phyloP scores from a whole-genome alignment of 768 basidiomycete species.

The Infundibulicybe gibba region DNA sequence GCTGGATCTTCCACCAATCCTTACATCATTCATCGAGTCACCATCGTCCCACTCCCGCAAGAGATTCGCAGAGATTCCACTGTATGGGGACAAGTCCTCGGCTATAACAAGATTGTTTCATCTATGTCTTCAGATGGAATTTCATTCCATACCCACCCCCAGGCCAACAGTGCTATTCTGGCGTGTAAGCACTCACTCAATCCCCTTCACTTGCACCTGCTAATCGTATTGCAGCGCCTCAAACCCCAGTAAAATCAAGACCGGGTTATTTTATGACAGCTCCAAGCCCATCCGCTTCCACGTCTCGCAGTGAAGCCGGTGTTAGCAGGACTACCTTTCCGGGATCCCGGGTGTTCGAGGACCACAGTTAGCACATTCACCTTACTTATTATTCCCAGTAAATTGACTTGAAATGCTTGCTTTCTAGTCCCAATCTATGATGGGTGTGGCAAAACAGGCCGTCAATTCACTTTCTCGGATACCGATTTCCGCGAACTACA shows the following conservation, averaged over 20 bases:
- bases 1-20: neutral
- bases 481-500: constrained; percentile 1
- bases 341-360: too few relatives aligned
- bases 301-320: too few relatives aligned
- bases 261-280: too few relatives aligned
- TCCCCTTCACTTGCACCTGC: too few relatives aligned
- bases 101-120: neutral
- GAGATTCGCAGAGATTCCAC: constrained; percentile 7
- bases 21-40: neutral
- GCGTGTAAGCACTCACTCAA: too few relatives aligned
- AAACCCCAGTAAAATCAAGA: too few relatives aligned
- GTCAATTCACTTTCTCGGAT: constrained; percentile 5
- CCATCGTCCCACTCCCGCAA: constrained; percentile 4
- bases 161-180: neutral
- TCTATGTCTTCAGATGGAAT: neutral
- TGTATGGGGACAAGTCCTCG: constrained; percentile 3
- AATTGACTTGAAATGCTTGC: neutral
- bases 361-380: too few relatives aligned
- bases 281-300: too few relatives aligned
- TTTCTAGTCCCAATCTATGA: constrained; percentile 8
- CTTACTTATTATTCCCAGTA: too few relatives aligned
- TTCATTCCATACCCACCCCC: neutral
- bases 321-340: too few relatives aligned
- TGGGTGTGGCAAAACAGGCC: neutral
- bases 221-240: too few relatives aligned